Evolutionary conservation across 192 early-diverging fungal genomes (phyloP).

Genomic region (Phycomyces blakesleeanus): DNA sequence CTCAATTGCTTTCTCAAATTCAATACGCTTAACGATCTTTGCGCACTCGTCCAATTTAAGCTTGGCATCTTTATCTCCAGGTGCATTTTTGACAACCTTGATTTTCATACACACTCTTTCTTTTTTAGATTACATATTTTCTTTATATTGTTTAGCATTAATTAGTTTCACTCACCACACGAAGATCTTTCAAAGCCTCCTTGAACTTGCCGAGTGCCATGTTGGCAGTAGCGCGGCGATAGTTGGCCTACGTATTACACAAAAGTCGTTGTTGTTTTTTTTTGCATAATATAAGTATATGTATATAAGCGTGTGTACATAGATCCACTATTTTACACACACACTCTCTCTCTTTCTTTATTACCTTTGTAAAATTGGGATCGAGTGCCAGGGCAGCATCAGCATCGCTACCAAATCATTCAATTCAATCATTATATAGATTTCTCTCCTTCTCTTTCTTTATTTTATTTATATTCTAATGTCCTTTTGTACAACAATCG

Average conservation of each 20-base stretch:
- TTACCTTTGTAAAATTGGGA: constrained; percentile 72
- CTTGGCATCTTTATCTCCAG: constrained; percentile 75
- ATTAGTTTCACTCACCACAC: constrained; percentile 40
- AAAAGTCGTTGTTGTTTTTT: too few relatives aligned
- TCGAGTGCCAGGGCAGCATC: constrained; percentile 80
- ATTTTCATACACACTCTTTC: background rate
- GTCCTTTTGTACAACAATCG: too few relatives aligned
- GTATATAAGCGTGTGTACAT: too few relatives aligned
- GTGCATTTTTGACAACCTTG: constrained; percentile 73
- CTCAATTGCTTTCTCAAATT: constrained; percentile 93
- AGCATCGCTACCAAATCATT: constrained; percentile 78
- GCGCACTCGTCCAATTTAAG: constrained; percentile 83
- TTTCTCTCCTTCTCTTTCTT: too few relatives aligned
- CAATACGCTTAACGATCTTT: constrained; percentile 80
- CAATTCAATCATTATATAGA: too few relatives aligned
- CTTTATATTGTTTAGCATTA: background rate
- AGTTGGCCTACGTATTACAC: constrained; percentile 63
- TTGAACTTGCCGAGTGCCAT: constrained; percentile 85
- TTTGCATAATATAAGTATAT: too few relatives aligned
- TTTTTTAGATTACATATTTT: too few relatives aligned
- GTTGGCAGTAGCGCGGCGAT: constrained; percentile 85
- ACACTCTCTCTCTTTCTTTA: too few relatives aligned
- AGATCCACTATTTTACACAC: too few relatives aligned
- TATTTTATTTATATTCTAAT: too few relatives aligned
- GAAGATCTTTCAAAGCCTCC: constrained; percentile 74